These are phyloP conservation scores for Phaeosphaeriaceae sp. DNA, from an alignment of 2,329 filamentous ascomycete genomes.

Conservation along the genomic window DNA sequence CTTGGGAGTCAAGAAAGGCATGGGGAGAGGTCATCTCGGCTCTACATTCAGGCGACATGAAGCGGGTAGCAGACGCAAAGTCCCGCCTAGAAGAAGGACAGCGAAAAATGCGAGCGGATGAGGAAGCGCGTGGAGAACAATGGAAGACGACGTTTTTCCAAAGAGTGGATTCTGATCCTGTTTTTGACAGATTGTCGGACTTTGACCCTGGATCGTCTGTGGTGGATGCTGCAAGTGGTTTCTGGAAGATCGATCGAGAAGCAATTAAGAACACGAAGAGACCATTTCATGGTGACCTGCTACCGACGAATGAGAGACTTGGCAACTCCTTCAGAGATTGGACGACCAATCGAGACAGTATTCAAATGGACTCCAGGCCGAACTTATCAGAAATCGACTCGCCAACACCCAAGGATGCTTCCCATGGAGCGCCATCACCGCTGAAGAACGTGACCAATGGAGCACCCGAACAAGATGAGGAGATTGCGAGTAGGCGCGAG, in stretches of 20 bases:
- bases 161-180: conserved; percentile 32
- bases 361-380: not conserved
- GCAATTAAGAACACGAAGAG: conserved; percentile 27
- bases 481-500: not conserved
- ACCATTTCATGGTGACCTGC: conserved; percentile 39
- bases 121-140: conserved; percentile 42
- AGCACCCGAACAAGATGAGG: not conserved
- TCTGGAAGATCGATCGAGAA: conserved; percentile 42
- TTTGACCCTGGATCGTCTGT: conserved; percentile 28
- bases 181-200: conserved; percentile 33
- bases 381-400: not conserved
- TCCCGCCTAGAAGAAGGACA: conserved; percentile 48
- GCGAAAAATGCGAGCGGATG: conserved; percentile 50
- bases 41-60: conserved; percentile 52
- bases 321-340: not conserved
- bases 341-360: not conserved
- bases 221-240: conserved; percentile 32
- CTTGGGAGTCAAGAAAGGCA: conserved; percentile 54
- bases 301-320: conserved; percentile 29
- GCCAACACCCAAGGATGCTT: not conserved
- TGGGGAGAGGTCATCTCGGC: conserved; percentile 52
- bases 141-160: conserved; percentile 54
- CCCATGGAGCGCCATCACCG: not conserved
- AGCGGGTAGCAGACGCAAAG: conserved; percentile 40
- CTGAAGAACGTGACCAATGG: not conserved